These are phyloP conservation scores for Botrytis deweyae DNA, from an alignment of 2,329 filamentous ascomycete genomes.

Conservation along the genomic window DNA sequence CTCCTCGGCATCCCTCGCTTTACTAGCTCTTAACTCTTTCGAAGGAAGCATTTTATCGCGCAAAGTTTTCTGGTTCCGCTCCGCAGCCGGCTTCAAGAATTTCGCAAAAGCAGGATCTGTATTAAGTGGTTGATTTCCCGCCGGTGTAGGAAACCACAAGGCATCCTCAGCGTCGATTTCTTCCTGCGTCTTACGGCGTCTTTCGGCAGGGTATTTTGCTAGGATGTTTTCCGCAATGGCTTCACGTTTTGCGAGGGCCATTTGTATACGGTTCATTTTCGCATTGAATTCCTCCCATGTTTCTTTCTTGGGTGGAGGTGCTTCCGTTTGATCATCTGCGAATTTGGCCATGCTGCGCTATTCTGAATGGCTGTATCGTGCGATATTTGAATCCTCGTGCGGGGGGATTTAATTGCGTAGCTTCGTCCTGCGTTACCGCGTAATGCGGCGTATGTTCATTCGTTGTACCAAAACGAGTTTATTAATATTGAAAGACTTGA, in stretches of 20 bases:
- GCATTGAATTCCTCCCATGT: slow-evolving; percentile 36
- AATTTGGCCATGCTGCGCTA: slow-evolving; percentile 14
- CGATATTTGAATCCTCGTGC: slow-evolving; percentile 6
- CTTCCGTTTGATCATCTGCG: slow-evolving; percentile 23
- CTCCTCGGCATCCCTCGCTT: slow-evolving; percentile 39
- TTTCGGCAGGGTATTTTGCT: slow-evolving; percentile 36
- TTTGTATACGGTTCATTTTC: slow-evolving; percentile 38
- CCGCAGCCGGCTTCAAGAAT: slow-evolving; percentile 34
- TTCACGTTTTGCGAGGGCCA: slow-evolving; percentile 39
- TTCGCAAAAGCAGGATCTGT: slow-evolving; percentile 36
- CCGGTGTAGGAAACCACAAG: slow-evolving; percentile 34
- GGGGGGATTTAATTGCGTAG: slow-evolving; percentile 4
- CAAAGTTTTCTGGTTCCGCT: slow-evolving; percentile 38
- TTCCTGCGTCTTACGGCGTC: slow-evolving; percentile 35
- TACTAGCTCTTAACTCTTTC: slow-evolving; percentile 37
- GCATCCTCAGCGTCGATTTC: slow-evolving; percentile 40
- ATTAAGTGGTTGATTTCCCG: slow-evolving; percentile 38
- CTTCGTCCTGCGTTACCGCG: neutral
- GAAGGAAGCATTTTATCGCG: slow-evolving; percentile 38
- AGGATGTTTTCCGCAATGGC: slow-evolving; percentile 31
- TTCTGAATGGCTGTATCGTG: neutral
- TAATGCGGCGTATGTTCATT: slow-evolving; percentile 2
- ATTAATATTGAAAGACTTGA: neutral
- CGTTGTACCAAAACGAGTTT: neutral
- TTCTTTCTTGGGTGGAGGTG: slow-evolving; percentile 30